These are phyloP conservation scores for Trichoderma polysporum DNA, from an alignment of 2,329 filamentous ascomycete genomes.

Conservation along the genomic window DNA sequence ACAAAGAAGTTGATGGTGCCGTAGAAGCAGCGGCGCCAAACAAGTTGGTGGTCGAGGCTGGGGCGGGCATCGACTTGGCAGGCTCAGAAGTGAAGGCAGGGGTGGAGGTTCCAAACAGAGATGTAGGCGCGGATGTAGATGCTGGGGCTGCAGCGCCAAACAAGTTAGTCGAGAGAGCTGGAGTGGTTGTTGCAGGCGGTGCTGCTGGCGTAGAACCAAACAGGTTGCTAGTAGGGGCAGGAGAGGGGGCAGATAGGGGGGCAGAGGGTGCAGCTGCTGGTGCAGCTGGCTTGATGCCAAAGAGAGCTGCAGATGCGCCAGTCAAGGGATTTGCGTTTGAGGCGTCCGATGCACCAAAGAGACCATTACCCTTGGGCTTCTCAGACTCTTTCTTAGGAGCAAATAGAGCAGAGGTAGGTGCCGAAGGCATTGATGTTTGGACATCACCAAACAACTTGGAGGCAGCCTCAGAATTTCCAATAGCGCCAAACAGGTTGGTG, in stretches of 20 bases:
- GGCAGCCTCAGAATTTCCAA: constrained; percentile 35
- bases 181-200: constrained; percentile 25
- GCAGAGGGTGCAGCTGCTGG: constrained; percentile 30
- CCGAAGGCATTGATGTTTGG: constrained; percentile 30
- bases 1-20: constrained; percentile 29
- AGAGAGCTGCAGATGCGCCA: constrained; percentile 14
- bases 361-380: not conserved
- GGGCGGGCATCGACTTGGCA: constrained; percentile 22
- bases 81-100: not conserved
- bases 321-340: not conserved
- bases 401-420: constrained; percentile 20
- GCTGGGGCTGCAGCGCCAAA: constrained; percentile 37
- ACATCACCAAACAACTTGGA: constrained; percentile 40
- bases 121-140: constrained; percentile 21
- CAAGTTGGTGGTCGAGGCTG: constrained; percentile 21
- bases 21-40: constrained; percentile 18
- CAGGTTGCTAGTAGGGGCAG: constrained; percentile 32
- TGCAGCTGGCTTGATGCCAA: constrained; percentile 30
- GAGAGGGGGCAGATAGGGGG: constrained; percentile 26
- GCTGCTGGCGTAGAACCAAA: constrained; percentile 37
- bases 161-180: constrained; percentile 37
- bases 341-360: not conserved
- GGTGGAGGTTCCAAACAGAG: constrained; percentile 20
- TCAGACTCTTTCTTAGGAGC: not conserved
- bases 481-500: constrained; percentile 41